Evolutionary conservation across 2,329 filamentous ascomycete genomes (phyloP).

Genomic region (Nemania sp.): DNA sequence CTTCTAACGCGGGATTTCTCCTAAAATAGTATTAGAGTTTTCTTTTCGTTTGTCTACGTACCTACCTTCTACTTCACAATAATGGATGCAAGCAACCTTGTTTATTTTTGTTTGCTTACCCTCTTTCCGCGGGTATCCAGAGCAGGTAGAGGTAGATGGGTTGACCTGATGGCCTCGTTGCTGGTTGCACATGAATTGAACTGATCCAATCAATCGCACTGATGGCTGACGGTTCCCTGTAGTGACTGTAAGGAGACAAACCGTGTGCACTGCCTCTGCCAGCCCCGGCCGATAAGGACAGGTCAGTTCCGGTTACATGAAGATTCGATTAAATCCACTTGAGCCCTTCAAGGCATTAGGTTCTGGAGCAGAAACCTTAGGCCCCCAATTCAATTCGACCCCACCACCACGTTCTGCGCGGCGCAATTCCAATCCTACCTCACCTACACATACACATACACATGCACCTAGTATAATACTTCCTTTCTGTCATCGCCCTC

Average conservation of each 20-base stretch:
- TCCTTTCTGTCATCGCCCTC: not conserved
- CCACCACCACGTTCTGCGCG: conserved; percentile 9
- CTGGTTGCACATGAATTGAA: not conserved
- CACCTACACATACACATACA: too few species aligned
- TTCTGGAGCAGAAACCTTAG: not conserved
- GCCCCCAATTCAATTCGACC: conserved; percentile 12
- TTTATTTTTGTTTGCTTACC: not conserved
- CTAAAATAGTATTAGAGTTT: not conserved
- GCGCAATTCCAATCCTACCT: not conserved
- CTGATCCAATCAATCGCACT: not conserved
- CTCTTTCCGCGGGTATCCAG: not conserved
- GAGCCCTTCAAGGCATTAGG: not conserved
- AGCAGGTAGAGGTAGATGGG: too few species aligned
- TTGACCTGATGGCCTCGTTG: not conserved
- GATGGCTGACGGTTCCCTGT: not conserved
- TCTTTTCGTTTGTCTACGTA: not conserved
- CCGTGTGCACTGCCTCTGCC: not conserved
- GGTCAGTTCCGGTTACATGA: not conserved
- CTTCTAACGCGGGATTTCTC: not conserved
- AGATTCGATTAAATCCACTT: not conserved
- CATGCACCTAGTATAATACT: too few species aligned
- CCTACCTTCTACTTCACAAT: not conserved
- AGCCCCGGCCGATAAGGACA: not conserved
- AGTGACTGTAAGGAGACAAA: not conserved
- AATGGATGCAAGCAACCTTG: not conserved